A percentile compares a stretch with the other conserved stretches of the same genome.
Conservation (phyloP, 75 land plant species). For the Pinus tabuliformis region DNA sequence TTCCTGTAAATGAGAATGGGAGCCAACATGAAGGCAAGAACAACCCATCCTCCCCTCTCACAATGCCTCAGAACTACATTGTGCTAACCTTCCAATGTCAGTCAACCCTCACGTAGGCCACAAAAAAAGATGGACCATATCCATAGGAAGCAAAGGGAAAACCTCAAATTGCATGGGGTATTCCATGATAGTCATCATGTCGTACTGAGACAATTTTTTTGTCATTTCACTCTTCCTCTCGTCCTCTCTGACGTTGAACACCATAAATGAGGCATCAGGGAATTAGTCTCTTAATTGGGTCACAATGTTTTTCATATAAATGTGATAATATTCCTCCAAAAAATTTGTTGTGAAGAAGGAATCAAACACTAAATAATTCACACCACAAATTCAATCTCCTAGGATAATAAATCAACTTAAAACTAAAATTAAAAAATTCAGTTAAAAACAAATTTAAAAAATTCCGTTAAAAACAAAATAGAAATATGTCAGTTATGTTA, state of each 20-base stretch:
- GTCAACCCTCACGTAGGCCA: constrained; percentile 92
- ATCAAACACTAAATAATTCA: constrained; percentile 60
- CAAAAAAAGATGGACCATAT: constrained; percentile 94
- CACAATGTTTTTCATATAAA: constrained; percentile 75
- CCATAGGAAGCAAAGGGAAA: constrained; percentile 85
- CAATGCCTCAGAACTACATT: constrained; percentile 93
- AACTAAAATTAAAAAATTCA: neutral
- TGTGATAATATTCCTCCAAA: constrained; percentile 75
- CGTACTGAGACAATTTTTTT: constrained; percentile 67
- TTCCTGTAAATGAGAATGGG: constrained; percentile 83
- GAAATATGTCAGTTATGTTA: neutral
- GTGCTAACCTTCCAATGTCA: constrained; percentile 75
- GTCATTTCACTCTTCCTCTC: constrained; percentile 65
- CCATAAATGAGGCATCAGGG: constrained; percentile 86
- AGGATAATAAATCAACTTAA: neutral
- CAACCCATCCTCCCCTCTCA: constrained; percentile 96
- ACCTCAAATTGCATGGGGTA: constrained; percentile 95
- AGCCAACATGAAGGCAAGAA: constrained; percentile 92
- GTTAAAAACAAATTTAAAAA: neutral
- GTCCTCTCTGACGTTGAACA: constrained; percentile 84
- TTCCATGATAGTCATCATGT: constrained; percentile 94
- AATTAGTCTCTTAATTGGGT: constrained; percentile 68
- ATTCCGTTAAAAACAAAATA: no score
- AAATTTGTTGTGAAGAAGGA: constrained; percentile 88
- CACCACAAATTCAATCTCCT: neutral